Percentiles rank a stretch among this genome's conserved stretches.
These are phyloP conservation scores for Aspergillus eucalypticola DNA, from an alignment of 2,329 filamentous ascomycete species.

Conservation along the genomic window DNA sequence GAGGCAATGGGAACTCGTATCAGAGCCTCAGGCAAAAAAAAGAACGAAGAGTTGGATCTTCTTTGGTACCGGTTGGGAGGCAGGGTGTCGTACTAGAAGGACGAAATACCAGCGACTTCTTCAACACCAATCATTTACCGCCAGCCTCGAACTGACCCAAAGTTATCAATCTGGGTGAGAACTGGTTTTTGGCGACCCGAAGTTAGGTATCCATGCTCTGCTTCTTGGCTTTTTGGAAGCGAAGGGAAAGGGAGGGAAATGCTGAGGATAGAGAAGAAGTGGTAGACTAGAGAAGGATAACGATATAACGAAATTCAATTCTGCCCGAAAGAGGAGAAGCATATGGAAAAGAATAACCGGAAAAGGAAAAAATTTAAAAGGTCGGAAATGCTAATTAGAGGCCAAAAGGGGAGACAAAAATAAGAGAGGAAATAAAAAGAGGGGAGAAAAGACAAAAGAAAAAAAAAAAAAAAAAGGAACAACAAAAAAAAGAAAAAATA, in stretches of 20 bases:
- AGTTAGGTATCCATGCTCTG: not conserved
- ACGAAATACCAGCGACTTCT: no score
- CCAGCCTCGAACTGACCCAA: not conserved
- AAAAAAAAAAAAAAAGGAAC: not conserved
- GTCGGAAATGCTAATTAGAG: not conserved
- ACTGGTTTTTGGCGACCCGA: not conserved
- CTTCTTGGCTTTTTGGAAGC: not conserved
- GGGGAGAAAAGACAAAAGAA: not conserved
- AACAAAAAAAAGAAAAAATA: not conserved
- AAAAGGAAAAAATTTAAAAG: no score
- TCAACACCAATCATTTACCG: not conserved
- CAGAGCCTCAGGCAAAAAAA: not conserved
- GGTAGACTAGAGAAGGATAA: not conserved
- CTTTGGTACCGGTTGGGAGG: not conserved
- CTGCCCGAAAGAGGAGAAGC: no score
- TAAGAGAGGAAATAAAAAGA: not conserved
- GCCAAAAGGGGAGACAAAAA: not conserved
- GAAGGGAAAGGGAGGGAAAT: not conserved
- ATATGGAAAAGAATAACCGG: no score
- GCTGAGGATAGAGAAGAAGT: not conserved
- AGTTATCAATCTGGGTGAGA: not conserved
- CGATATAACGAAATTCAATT: no score
- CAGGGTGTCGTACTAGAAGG: not conserved
- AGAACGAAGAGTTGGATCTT: not conserved
- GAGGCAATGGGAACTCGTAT: not conserved